Conservation (phyloP, 1,284 basidiomycete genomes). For the Cerioporus squamosus region DNA sequence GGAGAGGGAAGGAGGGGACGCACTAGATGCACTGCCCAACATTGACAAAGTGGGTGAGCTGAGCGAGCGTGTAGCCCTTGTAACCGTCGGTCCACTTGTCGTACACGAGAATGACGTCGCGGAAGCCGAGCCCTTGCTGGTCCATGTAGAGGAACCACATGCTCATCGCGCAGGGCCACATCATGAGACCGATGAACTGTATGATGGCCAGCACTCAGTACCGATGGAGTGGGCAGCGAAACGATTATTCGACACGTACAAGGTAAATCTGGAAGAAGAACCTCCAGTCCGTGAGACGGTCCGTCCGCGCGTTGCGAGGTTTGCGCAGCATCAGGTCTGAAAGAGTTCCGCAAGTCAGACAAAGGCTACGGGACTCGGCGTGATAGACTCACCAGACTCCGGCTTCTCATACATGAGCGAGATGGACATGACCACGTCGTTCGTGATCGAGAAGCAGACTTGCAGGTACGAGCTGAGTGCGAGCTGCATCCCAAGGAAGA, state of each 20-base stretch:
- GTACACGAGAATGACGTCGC: constrained; percentile 47
- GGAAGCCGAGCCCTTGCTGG: constrained; percentile 57
- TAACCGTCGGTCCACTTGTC: constrained; percentile 55
- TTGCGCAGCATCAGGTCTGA: constrained; percentile 53
- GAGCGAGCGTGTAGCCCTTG: constrained; percentile 41
- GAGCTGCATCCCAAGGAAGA: constrained; percentile 48
- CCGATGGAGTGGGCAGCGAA: too few species aligned
- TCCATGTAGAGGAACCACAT: constrained; percentile 42
- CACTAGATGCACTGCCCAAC: constrained; percentile 53
- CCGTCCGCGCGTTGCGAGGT: constrained; percentile 64
- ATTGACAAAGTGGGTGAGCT: constrained; percentile 48
- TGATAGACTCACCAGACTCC: constrained; percentile 41
- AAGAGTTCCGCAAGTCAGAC: background rate
- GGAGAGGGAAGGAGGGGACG: constrained; percentile 18
- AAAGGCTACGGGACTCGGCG: constrained; percentile 18
- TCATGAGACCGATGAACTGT: constrained; percentile 50
- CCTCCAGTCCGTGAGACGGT: constrained; percentile 51
- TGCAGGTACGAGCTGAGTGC: constrained; percentile 48
- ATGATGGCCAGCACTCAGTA: background rate
- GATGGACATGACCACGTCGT: constrained; percentile 54
- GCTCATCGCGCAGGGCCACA: constrained; percentile 53
- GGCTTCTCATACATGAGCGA: constrained; percentile 57
- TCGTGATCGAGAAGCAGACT: constrained; percentile 50
- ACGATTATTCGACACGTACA: too few species aligned
- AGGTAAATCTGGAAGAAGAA: constrained; percentile 70